These are phyloP conservation scores for Linum lewisii DNA, from an alignment of 345 rosid species.

Conservation along the genomic window DNA sequence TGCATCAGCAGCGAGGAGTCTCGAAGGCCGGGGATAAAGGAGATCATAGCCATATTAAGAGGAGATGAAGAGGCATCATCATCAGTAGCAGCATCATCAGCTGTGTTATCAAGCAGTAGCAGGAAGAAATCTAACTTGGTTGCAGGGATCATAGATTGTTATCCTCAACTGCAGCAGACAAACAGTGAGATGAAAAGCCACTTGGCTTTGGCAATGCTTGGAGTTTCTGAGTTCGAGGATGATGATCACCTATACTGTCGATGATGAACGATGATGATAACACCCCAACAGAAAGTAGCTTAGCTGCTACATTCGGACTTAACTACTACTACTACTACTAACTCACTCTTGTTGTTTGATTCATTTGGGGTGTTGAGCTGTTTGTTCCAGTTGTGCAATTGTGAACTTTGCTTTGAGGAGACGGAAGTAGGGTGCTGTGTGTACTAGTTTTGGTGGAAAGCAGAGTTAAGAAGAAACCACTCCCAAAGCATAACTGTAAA, in stretches of 20 bases:
- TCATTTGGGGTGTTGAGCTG: no score
- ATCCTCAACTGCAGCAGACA: conserved; percentile 46
- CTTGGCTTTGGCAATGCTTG: conserved; percentile 81
- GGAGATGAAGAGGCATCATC: conserved; percentile 41
- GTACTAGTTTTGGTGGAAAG: no score
- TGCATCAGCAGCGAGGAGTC: conserved; percentile 66
- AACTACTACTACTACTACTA: no score
- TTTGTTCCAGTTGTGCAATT: no score
- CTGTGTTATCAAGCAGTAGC: conserved; percentile 1
- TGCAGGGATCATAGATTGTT: conserved; percentile 57
- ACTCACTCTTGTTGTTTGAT: not conserved
- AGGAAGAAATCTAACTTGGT: conserved; percentile 34
- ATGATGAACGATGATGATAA: conserved; percentile 27
- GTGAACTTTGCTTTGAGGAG: no score
- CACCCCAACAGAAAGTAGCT: no score
- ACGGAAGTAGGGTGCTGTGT: no score
- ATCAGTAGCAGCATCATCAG: not conserved
- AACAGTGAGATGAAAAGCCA: conserved; percentile 79
- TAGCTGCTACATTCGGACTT: not conserved
- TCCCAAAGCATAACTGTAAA: no score
- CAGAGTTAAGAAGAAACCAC: no score
- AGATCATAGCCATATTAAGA: conserved; percentile 43
- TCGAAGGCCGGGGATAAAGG: conserved; percentile 47
- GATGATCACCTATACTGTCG: conserved; percentile 46
- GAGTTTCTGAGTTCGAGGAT: conserved; percentile 67